Conservation (phyloP, 768 basidiomycete species). For the Tylopilus sp. region DNA sequence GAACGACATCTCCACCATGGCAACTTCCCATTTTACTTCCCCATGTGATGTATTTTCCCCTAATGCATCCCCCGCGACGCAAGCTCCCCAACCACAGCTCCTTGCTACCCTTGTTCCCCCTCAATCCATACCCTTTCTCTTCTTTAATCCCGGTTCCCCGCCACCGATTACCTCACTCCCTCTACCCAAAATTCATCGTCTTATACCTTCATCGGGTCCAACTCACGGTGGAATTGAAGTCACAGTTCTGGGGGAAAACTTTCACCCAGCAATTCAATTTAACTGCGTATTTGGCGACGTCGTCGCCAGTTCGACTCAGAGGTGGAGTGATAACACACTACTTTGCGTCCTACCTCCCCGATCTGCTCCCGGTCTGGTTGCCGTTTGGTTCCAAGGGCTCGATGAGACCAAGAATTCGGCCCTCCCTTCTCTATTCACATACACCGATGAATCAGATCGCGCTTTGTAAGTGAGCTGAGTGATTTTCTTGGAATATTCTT, state of each 20-base stretch:
- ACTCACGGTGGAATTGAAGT: constrained; percentile 93
- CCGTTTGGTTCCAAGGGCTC: constrained; percentile 84
- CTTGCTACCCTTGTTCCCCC: constrained; percentile 26
- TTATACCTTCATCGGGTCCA: constrained; percentile 82
- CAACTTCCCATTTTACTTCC: constrained; percentile 17
- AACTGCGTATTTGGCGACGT: constrained; percentile 86
- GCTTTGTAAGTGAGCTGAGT: constrained; percentile 60
- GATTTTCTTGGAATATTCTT: constrained; percentile 9
- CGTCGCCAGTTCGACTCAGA: constrained; percentile 76
- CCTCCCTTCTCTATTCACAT: constrained; percentile 74
- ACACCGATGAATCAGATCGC: constrained; percentile 86
- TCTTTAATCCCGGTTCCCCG: constrained; percentile 52
- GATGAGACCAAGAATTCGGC: constrained; percentile 53
- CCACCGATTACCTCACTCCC: constrained; percentile 47
- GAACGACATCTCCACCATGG: constrained; percentile 11
- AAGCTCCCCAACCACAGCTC: constrained; percentile 19
- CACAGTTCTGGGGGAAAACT: constrained; percentile 89
- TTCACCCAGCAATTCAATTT: constrained; percentile 68
- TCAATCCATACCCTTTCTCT: constrained; percentile 55
- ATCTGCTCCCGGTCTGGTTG: constrained; percentile 76
- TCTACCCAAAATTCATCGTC: constrained; percentile 74
- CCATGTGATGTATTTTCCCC: constrained; percentile 20
- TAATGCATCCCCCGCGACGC: constrained; percentile 12
- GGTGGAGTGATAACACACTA: constrained; percentile 91
- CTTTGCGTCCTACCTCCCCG: constrained; percentile 89